Conservation (phyloP, 225 moss, liverwort and hornwort genomes). For the Marchantia polymorpha region DNA sequence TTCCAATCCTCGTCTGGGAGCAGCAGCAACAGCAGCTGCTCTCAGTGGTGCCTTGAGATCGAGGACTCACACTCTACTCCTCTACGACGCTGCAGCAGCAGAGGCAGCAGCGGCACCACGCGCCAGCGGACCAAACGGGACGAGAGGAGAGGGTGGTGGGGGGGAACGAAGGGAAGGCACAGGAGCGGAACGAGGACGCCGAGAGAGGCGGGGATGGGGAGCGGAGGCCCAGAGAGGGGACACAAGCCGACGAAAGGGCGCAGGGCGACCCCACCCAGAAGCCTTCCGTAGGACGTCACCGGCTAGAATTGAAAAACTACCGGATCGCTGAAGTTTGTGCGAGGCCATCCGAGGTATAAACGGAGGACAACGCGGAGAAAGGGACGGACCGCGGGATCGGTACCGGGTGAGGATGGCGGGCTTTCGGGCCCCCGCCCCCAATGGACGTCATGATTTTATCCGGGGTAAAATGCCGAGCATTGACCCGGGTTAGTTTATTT, state of each 20-base stretch:
- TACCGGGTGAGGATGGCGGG: slow-evolving; percentile 11
- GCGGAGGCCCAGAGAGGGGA: neutral
- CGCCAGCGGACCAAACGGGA: neutral
- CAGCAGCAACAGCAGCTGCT: neutral
- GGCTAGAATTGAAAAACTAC: slow-evolving; percentile 5
- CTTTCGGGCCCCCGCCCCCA: slow-evolving; percentile 7
- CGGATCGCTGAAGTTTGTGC: neutral
- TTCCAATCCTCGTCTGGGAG: neutral
- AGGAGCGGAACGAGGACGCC: too few relatives aligned
- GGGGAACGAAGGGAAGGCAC: neutral
- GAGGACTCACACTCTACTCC: neutral
- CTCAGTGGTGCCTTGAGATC: neutral
- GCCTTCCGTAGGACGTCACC: neutral
- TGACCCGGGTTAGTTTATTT: slow-evolving; percentile 3
- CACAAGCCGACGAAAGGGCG: too few relatives aligned
- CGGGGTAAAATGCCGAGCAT: slow-evolving; percentile 10
- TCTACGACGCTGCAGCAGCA: neutral
- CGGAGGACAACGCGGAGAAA: neutral
- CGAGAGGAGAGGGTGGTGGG: neutral
- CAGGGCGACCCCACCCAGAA: neutral
- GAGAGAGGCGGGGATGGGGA: neutral
- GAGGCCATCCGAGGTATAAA: neutral
- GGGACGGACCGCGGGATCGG: neutral
- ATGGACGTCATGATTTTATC: slow-evolving; percentile 7
- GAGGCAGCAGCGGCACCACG: neutral